Percentiles rank a stretch among this genome's conserved stretches.
phyloP scores from a whole-genome alignment of 139 green algal species.

The Chlamydomonas sp. region DNA sequence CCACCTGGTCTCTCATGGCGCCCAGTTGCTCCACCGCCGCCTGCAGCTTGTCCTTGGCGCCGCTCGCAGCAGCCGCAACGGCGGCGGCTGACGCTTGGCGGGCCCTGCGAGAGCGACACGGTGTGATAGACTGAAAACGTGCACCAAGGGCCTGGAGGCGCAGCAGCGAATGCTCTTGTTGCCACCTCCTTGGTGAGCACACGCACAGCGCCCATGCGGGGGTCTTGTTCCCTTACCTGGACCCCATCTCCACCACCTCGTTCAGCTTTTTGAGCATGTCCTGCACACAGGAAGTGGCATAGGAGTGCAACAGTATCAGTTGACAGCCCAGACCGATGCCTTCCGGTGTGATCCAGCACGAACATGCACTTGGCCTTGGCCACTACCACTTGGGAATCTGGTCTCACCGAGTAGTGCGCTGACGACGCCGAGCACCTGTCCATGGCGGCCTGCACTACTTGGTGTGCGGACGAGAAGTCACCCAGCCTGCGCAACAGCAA shows the following conservation, averaged over 20 bases:
- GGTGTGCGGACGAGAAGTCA: conserved; percentile 44
- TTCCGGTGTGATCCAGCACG: no score
- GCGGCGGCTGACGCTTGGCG: conserved; percentile 9
- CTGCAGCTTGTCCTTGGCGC: conserved; percentile 18
- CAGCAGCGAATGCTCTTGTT: no score
- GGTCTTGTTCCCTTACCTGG: background rate
- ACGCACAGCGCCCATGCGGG: no score
- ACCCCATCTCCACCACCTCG: conserved; percentile 41
- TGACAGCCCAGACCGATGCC: background rate
- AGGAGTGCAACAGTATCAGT: background rate
- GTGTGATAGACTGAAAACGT: no score
- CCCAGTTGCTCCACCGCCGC: conserved; percentile 12
- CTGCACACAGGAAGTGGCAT: background rate
- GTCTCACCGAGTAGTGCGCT: conserved; percentile 40
- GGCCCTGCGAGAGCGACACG: background rate
- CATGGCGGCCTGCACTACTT: conserved; percentile 28
- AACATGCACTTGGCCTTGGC: background rate
- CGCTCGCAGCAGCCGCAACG: background rate
- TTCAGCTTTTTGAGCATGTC: conserved; percentile 55
- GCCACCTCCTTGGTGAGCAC: no score
- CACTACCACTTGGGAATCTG: background rate
- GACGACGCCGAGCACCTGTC: conserved; percentile 39
- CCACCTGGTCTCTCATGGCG: conserved; percentile 22
- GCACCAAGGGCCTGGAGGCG: no score
- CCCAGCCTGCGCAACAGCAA: conserved; percentile 33